These are phyloP conservation scores for Hemisphaericaspora xylofermentans DNA, from an alignment of 1,139 yeast genomes.

Conservation along the genomic window DNA sequence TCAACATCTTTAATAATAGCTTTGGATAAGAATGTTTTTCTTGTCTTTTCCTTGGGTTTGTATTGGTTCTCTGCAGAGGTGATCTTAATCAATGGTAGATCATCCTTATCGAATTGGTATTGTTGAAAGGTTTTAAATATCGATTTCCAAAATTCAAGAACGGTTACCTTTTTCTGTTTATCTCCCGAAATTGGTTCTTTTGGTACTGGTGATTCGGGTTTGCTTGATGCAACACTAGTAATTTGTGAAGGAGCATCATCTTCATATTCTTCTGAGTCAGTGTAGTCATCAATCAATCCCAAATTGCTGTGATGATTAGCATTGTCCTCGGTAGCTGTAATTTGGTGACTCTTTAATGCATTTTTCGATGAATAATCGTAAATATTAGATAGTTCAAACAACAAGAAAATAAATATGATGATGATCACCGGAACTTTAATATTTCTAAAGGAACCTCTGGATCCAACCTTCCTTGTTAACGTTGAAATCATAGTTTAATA, in stretches of 20 bases:
- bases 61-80: conserved; percentile 19
- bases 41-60: conserved; percentile 18
- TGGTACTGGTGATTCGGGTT: not conserved
- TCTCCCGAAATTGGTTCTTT: not conserved
- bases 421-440: not conserved
- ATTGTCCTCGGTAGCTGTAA: not conserved
- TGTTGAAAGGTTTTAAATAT: conserved; percentile 19
- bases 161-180: conserved; percentile 1
- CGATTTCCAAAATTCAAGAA: conserved; percentile 21
- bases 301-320: too few relatives aligned
- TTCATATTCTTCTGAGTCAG: not conserved
- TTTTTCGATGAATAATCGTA: not conserved
- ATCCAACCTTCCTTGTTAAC: not conserved
- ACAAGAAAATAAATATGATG: not conserved
- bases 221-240: not conserved
- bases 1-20: conserved; percentile 24
- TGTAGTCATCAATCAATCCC: too few relatives aligned
- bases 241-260: not conserved
- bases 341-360: not conserved
- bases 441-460: not conserved
- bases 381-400: not conserved
- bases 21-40: conserved; percentile 27
- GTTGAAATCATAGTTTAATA: not conserved
- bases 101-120: conserved; percentile 14
- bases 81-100: conserved; percentile 15